These are phyloP conservation scores for Ceraceosorus guamensis DNA, from an alignment of 1,284 basidiomycete genomes.

Conservation along the genomic window DNA sequence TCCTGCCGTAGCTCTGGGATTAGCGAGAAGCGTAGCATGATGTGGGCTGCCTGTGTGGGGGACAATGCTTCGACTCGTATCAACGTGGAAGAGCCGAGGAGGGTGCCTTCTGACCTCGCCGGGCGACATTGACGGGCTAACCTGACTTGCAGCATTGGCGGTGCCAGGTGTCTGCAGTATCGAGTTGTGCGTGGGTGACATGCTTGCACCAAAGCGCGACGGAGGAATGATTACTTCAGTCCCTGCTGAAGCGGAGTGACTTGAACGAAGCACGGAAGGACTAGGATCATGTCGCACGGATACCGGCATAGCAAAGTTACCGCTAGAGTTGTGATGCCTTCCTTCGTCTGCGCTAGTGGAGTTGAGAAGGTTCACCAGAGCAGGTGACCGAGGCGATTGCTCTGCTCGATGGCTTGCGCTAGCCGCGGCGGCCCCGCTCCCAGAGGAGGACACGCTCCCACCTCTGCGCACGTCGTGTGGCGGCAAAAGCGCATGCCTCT, in stretches of 20 bases:
- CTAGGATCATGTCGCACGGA: neutral
- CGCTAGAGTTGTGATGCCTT: neutral
- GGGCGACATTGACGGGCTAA: neutral
- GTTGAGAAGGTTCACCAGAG: neutral
- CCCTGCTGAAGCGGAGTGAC: neutral
- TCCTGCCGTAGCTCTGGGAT: neutral
- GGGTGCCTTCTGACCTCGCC: neutral
- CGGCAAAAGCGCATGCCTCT: neutral
- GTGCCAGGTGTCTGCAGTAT: neutral
- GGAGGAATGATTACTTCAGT: neutral
- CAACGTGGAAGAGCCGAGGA: neutral
- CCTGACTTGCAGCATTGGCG: no score
- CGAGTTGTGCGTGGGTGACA: neutral
- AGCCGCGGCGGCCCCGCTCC: no score
- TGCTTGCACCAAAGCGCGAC: neutral
- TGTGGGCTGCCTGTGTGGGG: neutral
- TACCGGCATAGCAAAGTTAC: no score
- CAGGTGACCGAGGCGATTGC: neutral
- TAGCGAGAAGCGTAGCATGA: neutral
- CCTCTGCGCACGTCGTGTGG: conserved; percentile 2
- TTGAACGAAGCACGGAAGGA: neutral
- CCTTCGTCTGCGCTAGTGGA: neutral
- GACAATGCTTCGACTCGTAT: neutral
- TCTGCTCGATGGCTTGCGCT: neutral
- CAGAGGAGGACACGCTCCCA: no score